Conservation (phyloP, 768 basidiomycete genomes). For the Russula emetica region DNA sequence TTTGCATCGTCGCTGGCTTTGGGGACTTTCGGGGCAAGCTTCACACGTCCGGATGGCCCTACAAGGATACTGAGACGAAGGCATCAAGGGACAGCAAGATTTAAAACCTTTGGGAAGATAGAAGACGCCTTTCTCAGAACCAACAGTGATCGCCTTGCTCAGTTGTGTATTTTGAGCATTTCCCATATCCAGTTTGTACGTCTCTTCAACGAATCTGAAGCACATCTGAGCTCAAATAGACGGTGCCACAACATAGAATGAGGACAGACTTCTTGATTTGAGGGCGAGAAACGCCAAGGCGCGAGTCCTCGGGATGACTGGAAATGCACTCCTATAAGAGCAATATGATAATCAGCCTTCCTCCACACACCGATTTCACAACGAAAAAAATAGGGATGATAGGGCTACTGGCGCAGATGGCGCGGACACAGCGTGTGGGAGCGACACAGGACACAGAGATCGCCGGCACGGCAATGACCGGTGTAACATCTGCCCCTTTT, state of each 20-base stretch:
- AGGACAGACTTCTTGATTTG: conserved; percentile 84
- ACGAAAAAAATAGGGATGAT: conserved; percentile 7
- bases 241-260: conserved; percentile 12
- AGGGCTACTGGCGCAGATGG: conserved; percentile 18
- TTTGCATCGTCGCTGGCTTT: conserved; percentile 51
- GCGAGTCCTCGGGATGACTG: conserved; percentile 67
- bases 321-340: conserved; percentile 73
- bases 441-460: conserved; percentile 27
- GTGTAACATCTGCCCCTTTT: conserved; percentile 45
- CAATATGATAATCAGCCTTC: conserved; percentile 24
- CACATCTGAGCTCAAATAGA: conserved; percentile 12
- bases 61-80: conserved; percentile 21
- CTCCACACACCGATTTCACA: conserved; percentile 11
- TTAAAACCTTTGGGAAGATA: conserved; percentile 77
- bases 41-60: conserved; percentile 53
- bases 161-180: conserved; percentile 75
- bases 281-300: conserved; percentile 81
- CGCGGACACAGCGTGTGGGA: conserved; percentile 26
- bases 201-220: conserved; percentile 73
- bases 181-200: conserved; percentile 77
- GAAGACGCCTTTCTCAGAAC: conserved; percentile 79
- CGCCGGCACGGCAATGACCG: conserved; percentile 33
- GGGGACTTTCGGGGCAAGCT: conserved; percentile 59
- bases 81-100: conserved; percentile 2
- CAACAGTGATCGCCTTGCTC: conserved; percentile 73